Evolutionary conservation across 768 basidiomycete species (phyloP), one percentile per base, ranked within the genome.

Genomic region (Rhizopogon salebrosus): DNA sequence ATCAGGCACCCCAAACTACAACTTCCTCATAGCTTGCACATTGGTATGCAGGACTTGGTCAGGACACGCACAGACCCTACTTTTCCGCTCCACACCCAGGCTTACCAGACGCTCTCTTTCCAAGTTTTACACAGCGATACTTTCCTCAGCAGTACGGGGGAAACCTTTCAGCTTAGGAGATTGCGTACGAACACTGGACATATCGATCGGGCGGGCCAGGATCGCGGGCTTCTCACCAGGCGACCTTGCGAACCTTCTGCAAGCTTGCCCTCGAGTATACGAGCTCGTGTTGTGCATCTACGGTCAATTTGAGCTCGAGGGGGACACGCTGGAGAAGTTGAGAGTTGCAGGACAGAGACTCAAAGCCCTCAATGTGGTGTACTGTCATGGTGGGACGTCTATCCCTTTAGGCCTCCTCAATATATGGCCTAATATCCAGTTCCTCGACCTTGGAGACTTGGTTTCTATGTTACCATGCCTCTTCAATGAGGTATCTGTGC

Each of bases 321-420:
- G 41, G 2, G 55, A 62, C 26, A 24, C 11, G 20, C 38, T 22
- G 4, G 13, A 39, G 37, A 58, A 60, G 6, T 59, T 73, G n/a
- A 51, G 4, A 11, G 38, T 20, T 39, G 18, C 38, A 39, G 10
- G 38, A 10, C 20, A 11, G 18, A 22, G n/a, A 10, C 10, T 13
- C 20, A 65, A 70, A 22, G 67, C 73, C 0, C 57, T 76, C 46
- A 61, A 57, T 27, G 52, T 78, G 22, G 50, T 60, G 11, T 40
- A 54, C 0, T 75, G 69, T 50, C 71, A 74, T 40, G 62, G 73
- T 1, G 74, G 76, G 59, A 75, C 76, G 6, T 73, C 75, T 14
- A 61, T 76, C 20, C 55, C 76, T 5, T 79, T 73, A 48, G 70
- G 77, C 46, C 62, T 79, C 0, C 60, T 78, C 18, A 57, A 55